Evolutionary conservation across 768 basidiomycete genomes (phyloP), one percentile per base, ranked within the genome.

Genomic region (Kwoniella shandongensis): DNA sequence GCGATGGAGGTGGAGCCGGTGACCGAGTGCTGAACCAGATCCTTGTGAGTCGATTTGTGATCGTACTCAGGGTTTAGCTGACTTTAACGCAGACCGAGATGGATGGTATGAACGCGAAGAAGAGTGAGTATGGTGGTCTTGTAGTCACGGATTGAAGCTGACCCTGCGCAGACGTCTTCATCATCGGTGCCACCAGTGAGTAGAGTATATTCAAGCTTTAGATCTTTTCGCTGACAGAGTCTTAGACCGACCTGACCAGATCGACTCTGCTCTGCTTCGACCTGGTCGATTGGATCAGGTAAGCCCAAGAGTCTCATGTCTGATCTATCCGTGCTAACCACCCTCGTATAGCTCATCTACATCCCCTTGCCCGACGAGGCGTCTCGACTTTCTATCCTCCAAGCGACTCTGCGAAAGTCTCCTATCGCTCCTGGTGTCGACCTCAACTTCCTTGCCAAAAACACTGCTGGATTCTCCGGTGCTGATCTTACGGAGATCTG

Each of bases 401-500:
- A 83, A 73, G 94, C 96, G 15, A 81, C 83, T 51, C 86, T 99
- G 69, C 88, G 93, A 80, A 93, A 92, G 77, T 91, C 88, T 17
- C 96, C 96, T 15, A 79, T 99, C 48, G 81, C 89, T 17, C 78
- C 81, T 17, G 85, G 86, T 1, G 93, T 99, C 65, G 85, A 96
- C 76, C 84, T 98, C 45, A 27, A 29, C 25, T 98, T 86, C 86
- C 81, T 99, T 61, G 83, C 93, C 51, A 94, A 88, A 84, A 83
- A 81, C 77, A 96, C 94, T 13, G 91, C 97, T 70, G 96, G 96
- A 12, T 99, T 88, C 85, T 98, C 94, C 72, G 96, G 96, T 86
- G 96, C 96, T 54, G 96, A 99, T 84, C 80, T 98, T 66, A 94
- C 94, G n/a, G 96, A 98, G 78, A 94, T 99, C 70, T 98, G 94